phyloP scores from a whole-genome alignment of 129 eudicot genomes.

The carrot (Daucus carota) region DH1_v3.0 NC_030386.2:31393001-31393500 shows the following conservation, averaged over 20 bases:
- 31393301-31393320: neutral
- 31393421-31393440: neutral
- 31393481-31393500: neutral
- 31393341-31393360: neutral
- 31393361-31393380: neutral
- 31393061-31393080: no score
- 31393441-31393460: neutral
- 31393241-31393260: neutral
- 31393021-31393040: no score
- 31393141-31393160: no score
- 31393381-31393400: neutral
- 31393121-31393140: no score
- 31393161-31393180: no score
- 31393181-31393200: constrained; percentile 36
- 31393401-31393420: neutral
- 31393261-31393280: neutral
- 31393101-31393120: no score
- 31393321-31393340: neutral
- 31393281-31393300: neutral
- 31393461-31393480: neutral
- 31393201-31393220: constrained; percentile 46
- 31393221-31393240: neutral
- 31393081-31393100: no score
- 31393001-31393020: no score
- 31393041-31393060: no score